These are phyloP conservation scores for Boletus barrowsii DNA, from an alignment of 768 basidiomycete species.

Conservation along the genomic window DNA sequence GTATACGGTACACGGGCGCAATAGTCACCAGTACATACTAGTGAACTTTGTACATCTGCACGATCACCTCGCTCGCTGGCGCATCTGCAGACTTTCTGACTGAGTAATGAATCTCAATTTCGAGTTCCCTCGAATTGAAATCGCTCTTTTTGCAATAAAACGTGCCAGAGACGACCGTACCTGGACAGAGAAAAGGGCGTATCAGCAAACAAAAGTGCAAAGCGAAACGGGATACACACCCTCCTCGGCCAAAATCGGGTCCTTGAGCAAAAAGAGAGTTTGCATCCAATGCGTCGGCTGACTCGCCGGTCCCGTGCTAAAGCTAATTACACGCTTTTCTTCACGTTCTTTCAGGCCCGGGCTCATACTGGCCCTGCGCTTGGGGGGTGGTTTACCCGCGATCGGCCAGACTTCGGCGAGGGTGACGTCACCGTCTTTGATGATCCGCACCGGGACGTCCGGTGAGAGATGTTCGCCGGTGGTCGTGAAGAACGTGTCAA, in stretches of 20 bases:
- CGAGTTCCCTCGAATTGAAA: conserved; percentile 81
- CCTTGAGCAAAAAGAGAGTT: conserved; percentile 79
- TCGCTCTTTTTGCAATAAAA: conserved; percentile 82
- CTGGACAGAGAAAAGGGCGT: conserved; percentile 35
- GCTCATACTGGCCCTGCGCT: conserved; percentile 58
- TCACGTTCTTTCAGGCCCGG: conserved; percentile 40
- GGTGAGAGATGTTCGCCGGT: conserved; percentile 52
- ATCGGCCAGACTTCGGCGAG: conserved; percentile 83
- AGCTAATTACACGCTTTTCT: conserved; percentile 51
- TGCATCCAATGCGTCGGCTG: conserved; percentile 97
- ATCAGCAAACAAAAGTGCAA: not conserved
- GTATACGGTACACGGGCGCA: not conserved
- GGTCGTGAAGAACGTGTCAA: conserved; percentile 88
- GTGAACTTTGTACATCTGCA: conserved; percentile 79
- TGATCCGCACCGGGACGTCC: conserved; percentile 49
- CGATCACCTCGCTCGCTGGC: conserved; percentile 44
- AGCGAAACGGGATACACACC: conserved; percentile 42
- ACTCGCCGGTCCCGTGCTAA: conserved; percentile 89
- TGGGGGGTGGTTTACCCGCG: conserved; percentile 59
- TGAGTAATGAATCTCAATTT: conserved; percentile 83
- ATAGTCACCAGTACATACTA: conserved; percentile 26
- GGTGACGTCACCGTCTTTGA: conserved; percentile 55
- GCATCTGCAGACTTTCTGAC: conserved; percentile 41
- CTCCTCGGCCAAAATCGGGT: conserved; percentile 73
- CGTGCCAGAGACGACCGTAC: conserved; percentile 69